Percentiles rank a stretch among this genome's conserved stretches.
phyloP scores from a whole-genome alignment of 2,329 filamentous ascomycete species.

The Mollisiaceae sp. region DNA sequence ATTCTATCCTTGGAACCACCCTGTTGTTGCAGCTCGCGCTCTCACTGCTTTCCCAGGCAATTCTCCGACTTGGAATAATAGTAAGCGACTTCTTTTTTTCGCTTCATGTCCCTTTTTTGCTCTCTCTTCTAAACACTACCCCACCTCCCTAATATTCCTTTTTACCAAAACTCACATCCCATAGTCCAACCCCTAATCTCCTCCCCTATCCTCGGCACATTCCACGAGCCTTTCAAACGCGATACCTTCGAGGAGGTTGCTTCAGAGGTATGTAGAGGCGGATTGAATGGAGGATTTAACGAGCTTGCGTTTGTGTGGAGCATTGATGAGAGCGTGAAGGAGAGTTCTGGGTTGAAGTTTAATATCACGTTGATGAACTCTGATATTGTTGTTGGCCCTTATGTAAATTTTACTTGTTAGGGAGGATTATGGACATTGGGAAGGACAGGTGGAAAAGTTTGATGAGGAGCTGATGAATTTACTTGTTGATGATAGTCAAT shows the following conservation, averaged over 20 bases:
- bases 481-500: not conserved
- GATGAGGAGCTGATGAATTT: not conserved
- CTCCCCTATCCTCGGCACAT: not conserved
- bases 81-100: no score
- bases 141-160: no score
- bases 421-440: no score
- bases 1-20: not conserved
- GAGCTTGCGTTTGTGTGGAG: conserved; percentile 5
- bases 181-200: not conserved
- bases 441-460: no score
- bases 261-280: not conserved
- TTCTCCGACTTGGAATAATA: conserved; percentile 1
- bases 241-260: not conserved
- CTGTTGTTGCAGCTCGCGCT: not conserved
- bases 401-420: conserved; percentile 11
- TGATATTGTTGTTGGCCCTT: conserved; percentile 7
- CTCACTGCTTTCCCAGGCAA: not conserved
- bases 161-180: no score
- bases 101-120: no score
- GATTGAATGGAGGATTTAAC: not conserved
- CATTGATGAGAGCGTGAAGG: not conserved
- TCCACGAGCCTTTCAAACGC: not conserved
- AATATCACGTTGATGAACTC: conserved; percentile 6
- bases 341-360: conserved; percentile 1
- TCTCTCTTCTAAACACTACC: no score